phyloP scores from a whole-genome alignment of 768 basidiomycete species.

The Lactifluus echinatus region DNA sequence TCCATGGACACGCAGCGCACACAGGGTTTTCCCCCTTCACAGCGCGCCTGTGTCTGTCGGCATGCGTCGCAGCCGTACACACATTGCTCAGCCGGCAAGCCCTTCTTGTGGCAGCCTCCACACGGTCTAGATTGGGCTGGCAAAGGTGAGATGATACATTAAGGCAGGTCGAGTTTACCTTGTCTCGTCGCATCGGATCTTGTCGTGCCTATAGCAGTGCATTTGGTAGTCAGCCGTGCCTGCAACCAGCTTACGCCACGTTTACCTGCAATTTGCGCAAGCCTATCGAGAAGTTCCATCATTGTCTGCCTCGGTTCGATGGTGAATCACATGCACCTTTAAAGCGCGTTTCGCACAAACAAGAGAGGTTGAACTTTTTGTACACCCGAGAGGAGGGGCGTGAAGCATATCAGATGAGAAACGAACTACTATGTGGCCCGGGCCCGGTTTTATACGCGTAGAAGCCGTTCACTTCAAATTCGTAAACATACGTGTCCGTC shows the following conservation, averaged over 20 bases:
- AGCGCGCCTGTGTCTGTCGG: constrained; percentile 40
- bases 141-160: background rate
- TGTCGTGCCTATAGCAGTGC: constrained; percentile 41
- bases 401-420: background rate
- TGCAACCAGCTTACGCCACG: constrained; percentile 11
- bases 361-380: constrained; percentile 5
- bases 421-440: background rate
- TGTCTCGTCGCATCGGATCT: constrained; percentile 52
- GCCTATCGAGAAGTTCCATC: constrained; percentile 33
- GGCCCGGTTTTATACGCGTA: background rate
- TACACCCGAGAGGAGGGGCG: background rate
- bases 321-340: background rate
- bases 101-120: constrained; percentile 47
- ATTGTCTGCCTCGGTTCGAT: background rate
- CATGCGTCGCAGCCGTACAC: constrained; percentile 55
- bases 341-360: constrained; percentile 9
- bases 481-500: background rate
- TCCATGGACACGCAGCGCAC: constrained; percentile 29
- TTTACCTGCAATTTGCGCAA: constrained; percentile 51
- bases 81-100: constrained; percentile 43
- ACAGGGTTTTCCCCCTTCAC: constrained; percentile 33
- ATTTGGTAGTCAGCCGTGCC: constrained; percentile 8
- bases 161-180: constrained; percentile 31
- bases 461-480: background rate
- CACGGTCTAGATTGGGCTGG: constrained; percentile 39